phyloP scores from a whole-genome alignment of 495 filamentous ascomycete species.

The Penicillium longicatenatum region DNA sequence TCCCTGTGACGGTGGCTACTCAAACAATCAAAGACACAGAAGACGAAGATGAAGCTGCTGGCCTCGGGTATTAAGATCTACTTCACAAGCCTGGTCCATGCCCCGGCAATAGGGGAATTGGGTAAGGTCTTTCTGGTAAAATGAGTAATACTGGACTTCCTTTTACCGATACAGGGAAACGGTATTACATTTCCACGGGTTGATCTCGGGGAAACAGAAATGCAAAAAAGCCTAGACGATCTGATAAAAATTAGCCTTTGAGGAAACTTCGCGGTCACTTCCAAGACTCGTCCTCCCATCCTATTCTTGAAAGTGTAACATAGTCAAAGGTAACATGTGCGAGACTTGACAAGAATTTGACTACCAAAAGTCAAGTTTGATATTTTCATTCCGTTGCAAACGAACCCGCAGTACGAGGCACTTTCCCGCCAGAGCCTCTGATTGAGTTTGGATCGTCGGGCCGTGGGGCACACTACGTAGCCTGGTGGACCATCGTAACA shows the following conservation, averaged over 20 bases:
- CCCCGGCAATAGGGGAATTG: background rate
- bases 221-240: constrained; percentile 8
- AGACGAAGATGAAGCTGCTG: background rate
- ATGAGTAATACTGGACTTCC: background rate
- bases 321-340: background rate
- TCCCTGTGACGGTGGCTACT: background rate
- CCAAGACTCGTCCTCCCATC: background rate
- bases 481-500: background rate
- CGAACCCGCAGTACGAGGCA: background rate
- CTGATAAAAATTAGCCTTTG: constrained; percentile 12
- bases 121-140: too few relatives aligned
- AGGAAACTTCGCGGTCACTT: background rate
- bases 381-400: background rate
- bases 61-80: background rate
- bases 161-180: background rate
- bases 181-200: background rate
- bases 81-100: background rate
- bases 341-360: too few relatives aligned
- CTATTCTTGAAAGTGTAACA: background rate
- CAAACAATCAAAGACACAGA: background rate
- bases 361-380: too few relatives aligned
- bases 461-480: background rate
- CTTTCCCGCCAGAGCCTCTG: background rate
- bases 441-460: background rate
- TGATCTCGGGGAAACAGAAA: background rate